A percentile compares a stretch with the other conserved stretches of the same genome.
phyloP scores from a whole-genome alignment of 176 grass and related monocot species.

The Aegilops bicornis region DNA sequence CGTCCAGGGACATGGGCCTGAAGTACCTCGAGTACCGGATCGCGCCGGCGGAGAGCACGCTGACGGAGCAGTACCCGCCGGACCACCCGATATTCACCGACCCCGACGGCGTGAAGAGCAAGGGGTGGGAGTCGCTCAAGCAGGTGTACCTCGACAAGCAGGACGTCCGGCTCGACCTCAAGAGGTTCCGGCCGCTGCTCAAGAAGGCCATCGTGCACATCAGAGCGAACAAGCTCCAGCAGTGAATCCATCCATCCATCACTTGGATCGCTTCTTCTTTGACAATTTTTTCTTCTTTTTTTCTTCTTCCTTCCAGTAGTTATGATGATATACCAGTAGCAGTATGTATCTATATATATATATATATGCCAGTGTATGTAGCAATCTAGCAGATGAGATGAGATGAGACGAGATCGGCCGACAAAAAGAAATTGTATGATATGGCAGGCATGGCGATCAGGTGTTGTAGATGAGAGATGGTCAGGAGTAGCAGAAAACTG shows the following conservation, averaged over 20 bases:
- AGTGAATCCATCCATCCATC: not conserved
- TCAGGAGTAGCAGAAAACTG: not conserved
- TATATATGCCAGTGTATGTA: constrained; percentile 21
- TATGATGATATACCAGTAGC: not conserved
- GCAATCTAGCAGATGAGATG: constrained; percentile 3
- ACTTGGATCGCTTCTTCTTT: too few relatives aligned
- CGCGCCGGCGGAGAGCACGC: constrained; percentile 75
- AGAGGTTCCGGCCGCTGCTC: constrained; percentile 48
- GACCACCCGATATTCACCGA: constrained; percentile 83
- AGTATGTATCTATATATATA: not conserved
- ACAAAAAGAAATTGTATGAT: constrained; percentile 25
- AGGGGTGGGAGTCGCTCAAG: constrained; percentile 56
- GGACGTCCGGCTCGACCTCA: constrained; percentile 73
- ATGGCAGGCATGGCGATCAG: not conserved
- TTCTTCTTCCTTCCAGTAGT: not conserved
- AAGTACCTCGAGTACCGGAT: constrained; percentile 80
- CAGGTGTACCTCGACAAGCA: constrained; percentile 72
- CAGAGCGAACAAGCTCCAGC: constrained; percentile 16
- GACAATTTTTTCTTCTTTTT: not conserved
- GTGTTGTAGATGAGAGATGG: not conserved
- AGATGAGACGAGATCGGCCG: not conserved
- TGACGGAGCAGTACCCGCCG: constrained; percentile 58
- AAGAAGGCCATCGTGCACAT: constrained; percentile 54
- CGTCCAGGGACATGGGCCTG: constrained; percentile 61
- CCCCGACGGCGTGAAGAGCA: constrained; percentile 53